Evolutionary conservation across 108 stramenopile species (phyloP), one percentile per base, ranked within the genome.

Genomic region (Aurantiochytrium sp.): DNA sequence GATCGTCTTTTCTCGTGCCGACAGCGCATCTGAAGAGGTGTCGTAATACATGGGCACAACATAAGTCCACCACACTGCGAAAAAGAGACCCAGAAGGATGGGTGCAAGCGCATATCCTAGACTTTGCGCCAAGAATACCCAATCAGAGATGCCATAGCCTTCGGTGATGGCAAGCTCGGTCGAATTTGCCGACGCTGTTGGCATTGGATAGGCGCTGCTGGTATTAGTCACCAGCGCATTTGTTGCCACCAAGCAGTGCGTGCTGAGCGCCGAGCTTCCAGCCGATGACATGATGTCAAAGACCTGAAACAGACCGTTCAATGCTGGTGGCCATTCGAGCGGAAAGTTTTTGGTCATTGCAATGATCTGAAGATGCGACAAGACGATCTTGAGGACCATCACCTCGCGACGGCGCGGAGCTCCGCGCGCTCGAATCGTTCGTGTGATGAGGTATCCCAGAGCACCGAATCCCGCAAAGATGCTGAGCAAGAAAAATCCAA

Each of bases 221-320:
- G 76, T 3, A 23, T 83, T 53, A 12, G 25, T 53, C 18, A 2
- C 49, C n/a, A 2, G 16, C 28, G 72, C 23, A n/a, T 1, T 19
- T 18, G 72, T 25, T 35, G 35, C 35, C 35, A 83, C n/a, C 19
- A 83, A 45, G 51, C 76, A 83, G 76, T 83, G 76, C 49, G 76
- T 83, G 76, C 76, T 83, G 12, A 83, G 51, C n/a, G 76, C 76
- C 6, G 76, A 83, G n/a, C 76, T 53, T n/a, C 76, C 76, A 21
- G 76, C 76, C n/a, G 76, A 83, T 14, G 76, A 83, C 6, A 83
- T 14, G 51, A 83, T 53, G 51, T 83, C 76, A 83, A 83, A 83
- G 18, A 83, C 51, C 25, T 47, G n/a, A 23, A 83, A 53, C 18
- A 83, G 19, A 2, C 23, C 19, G 28, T n/a, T 53, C 45, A 83